Conservation (phyloP, 371 early-diverging fungal species). For the Haplosporangium sp. region DNA sequence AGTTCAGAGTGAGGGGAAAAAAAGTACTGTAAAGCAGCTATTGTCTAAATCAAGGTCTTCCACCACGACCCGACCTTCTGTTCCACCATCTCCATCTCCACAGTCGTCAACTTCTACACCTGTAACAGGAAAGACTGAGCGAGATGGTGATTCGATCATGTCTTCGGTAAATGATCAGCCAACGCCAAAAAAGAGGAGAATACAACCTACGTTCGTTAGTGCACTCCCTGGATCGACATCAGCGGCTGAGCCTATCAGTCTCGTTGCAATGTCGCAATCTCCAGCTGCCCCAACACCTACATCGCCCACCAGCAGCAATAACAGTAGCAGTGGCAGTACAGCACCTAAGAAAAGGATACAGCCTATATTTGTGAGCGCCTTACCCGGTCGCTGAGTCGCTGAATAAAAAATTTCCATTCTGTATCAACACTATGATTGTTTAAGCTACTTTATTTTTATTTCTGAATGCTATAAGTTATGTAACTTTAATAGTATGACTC, state of each 20-base stretch:
- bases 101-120: constrained; percentile 5
- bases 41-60: constrained; percentile 21
- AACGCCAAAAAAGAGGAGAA: constrained; percentile 41
- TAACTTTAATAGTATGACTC: too few species aligned
- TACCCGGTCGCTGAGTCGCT: constrained; percentile 31
- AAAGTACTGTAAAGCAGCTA: constrained; percentile 19
- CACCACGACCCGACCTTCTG: background rate
- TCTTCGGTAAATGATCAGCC: constrained; percentile 24
- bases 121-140: constrained; percentile 34
- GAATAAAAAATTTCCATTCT: background rate
- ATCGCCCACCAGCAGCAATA: background rate
- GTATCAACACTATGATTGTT: too few species aligned
- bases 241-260: background rate
- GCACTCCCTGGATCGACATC: constrained; percentile 30
- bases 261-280: background rate
- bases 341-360: constrained; percentile 48
- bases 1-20: constrained; percentile 16
- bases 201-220: constrained; percentile 43
- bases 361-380: constrained; percentile 49
- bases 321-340: background rate
- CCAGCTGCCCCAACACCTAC: background rate
- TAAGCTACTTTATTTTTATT: background rate
- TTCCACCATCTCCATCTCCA: background rate
- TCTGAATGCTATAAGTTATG: too few species aligned
- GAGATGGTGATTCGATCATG: constrained; percentile 49